phyloP scores from a whole-genome alignment of 164 flowering plant genomes.

The Vitis rotundifolia region DNA sequence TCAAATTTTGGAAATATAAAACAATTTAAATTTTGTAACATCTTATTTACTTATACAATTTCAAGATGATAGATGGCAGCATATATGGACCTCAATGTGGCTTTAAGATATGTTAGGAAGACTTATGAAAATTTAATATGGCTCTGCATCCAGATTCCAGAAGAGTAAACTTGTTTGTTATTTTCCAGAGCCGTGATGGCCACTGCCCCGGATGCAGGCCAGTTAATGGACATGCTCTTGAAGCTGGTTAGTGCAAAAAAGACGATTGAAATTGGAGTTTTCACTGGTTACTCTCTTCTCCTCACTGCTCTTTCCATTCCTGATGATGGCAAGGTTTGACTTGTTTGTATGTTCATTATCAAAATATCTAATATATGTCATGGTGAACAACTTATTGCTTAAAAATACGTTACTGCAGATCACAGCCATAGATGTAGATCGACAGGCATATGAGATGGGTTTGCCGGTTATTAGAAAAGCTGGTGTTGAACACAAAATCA shows the following conservation, averaged over 20 bases:
- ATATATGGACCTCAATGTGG: no score
- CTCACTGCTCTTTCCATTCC: conserved; percentile 63
- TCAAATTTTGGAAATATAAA: no score
- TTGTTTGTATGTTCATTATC: not conserved
- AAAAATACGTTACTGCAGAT: conserved; percentile 24
- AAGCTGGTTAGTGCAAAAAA: conserved; percentile 47
- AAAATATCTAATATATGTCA: not conserved
- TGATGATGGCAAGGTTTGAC: conserved; percentile 51
- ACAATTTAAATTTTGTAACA: no score
- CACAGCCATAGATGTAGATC: conserved; percentile 37
- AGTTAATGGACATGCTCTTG: conserved; percentile 44
- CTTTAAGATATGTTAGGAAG: no score
- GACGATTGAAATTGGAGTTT: conserved; percentile 68
- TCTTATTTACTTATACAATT: no score
- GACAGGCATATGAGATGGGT: conserved; percentile 42
- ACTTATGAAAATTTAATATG: not conserved
- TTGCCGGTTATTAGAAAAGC: conserved; percentile 48
- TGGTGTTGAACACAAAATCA: conserved; percentile 46
- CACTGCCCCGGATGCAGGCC: conserved; percentile 59
- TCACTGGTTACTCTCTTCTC: conserved; percentile 71
- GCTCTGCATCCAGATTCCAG: not conserved
- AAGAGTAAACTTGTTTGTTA: not conserved
- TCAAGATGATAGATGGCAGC: no score
- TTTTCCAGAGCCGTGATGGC: conserved; percentile 34
- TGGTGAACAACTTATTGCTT: not conserved